Base-by-base conservation (phyloP, 148 eudicot genomes). In the Rhododendron ferrugineum region DNA sequence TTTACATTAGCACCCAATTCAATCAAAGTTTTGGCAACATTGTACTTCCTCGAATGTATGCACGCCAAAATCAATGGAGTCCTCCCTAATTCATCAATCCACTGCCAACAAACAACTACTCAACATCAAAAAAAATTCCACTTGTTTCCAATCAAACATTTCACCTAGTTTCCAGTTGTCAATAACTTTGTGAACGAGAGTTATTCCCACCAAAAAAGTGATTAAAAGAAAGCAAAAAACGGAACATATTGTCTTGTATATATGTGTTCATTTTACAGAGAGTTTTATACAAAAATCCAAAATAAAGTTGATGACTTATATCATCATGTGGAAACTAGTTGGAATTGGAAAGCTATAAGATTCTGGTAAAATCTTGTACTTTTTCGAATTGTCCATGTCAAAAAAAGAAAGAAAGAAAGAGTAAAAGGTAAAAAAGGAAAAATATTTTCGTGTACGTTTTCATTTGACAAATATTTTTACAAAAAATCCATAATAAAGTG, bases 1-100 rank as follows among this genome's bases (percentile, higher is more conserved):
- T 97, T 95, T 50, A 95, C 93, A 90, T 95, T 92, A 44, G 99
- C 98, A 89, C 99, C 99, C 94, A 97, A 89, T 86, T 95, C 99
- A 10, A 95, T 89, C 75, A 95, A 92, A 76, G 94, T 89, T 89
- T 92, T 94, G 23, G 98, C 96, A 79, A 93, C 98, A 88, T 89
- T 68, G 74, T 86, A 89, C 6, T 46, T 46, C 9, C 11, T 46
- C 49, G 93, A 90, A 86, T 86, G 92, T 94, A 93, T 89, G 84
- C 95, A 95, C 79, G 99, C 96, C 73, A 85, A 84, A 23, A 93
- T 92, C 58, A 97, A 84, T 14, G 98, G 96, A 47, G 99, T 97
- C 92, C 94, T 97, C 82, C 96, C 96, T 91, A 92, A 98, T 82
- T 76, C 93, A 87, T 95, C 99, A 56, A 88, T 79, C 93, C 93